A percentile compares a stretch with the other conserved stretches of the same genome.
Evolutionary conservation across 108 stramenopile genomes (phyloP).

Genomic region (Skeletonema menzelii): DNA sequence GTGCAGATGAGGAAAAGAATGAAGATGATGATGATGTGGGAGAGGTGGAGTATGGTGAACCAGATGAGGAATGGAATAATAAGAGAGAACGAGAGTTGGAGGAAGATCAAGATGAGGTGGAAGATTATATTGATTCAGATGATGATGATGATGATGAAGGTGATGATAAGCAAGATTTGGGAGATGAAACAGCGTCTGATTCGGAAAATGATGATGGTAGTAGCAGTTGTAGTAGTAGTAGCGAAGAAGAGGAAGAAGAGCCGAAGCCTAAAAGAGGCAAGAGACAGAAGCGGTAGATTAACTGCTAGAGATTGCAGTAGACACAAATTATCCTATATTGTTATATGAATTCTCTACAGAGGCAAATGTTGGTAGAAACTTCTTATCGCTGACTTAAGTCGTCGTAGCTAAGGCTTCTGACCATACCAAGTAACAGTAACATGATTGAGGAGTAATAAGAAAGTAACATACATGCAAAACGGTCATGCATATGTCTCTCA

Average conservation of each 20-base stretch:
- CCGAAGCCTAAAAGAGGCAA: background rate
- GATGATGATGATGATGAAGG: constrained; percentile 28
- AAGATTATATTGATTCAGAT: constrained; percentile 41
- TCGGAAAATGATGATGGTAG: background rate
- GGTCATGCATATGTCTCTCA: no score
- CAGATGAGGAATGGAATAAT: constrained; percentile 19
- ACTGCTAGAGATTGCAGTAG: no score
- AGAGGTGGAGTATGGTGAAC: constrained; percentile 61
- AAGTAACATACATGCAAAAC: no score
- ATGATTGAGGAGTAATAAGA: no score
- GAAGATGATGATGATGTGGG: constrained; percentile 29
- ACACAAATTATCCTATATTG: no score
- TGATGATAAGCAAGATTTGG: constrained; percentile 9
- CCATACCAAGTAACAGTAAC: no score
- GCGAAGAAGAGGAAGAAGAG: background rate
- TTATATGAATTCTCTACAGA: no score
- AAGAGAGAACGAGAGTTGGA: constrained; percentile 22
- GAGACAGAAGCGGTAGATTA: background rate
- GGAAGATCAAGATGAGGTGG: constrained; percentile 29
- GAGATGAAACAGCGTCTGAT: background rate
- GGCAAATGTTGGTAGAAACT: no score
- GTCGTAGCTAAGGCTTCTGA: no score
- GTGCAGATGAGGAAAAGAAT: constrained; percentile 15
- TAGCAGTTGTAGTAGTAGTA: background rate
- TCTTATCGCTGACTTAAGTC: no score